Evolutionary conservation across 768 basidiomycete species (phyloP), one percentile per base, ranked within the genome.

Genomic region (Sporobolomyces roseus): DNA sequence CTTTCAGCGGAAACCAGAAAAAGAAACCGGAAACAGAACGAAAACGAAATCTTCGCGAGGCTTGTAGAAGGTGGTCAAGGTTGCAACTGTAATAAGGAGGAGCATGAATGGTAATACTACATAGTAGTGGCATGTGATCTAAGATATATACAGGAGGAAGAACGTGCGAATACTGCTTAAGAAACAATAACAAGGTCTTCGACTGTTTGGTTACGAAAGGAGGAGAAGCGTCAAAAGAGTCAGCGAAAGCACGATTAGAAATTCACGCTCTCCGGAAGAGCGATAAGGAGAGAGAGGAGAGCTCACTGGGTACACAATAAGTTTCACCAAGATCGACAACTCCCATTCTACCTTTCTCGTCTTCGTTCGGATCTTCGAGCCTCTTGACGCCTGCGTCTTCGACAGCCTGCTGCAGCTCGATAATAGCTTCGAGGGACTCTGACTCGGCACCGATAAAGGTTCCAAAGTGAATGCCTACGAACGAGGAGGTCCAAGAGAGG

Each of bases 381-480:
- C 43, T 8, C 45, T 46, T 52, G 38, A 73, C 67, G 4, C 61
- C 65, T 7, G 65, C 65, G 30, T 69, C 68, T 41, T 73, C 71
- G 49, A 63, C 61, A 45, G 62, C 69, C n/a, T 63, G 60, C 16
- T 61, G 60, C 49, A 81, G 71, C 66, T 79, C 77, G 50, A 79
- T 76, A 7, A 81, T 70, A 2, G 80, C 79, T 71, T 82, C 80
- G 43, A 79, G 65, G 66, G 80, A 80, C 65, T 83, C 82, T 32
- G 76, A 75, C 48, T 81, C 80, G 56, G 77, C 76, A 1, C 82
- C 82, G 43, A 79, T 79, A 66, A 82, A 82, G 21, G 82, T 83
- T 32, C 78, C 82, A 65, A 82, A 82, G 68, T 82, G 82, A 77
- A 82, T 81, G 17, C 63, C 70, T 66, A n/a, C n/a, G n/a, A n/a